Conservation (phyloP, 2,329 filamentous ascomycete genomes). For the Botrytis deweyae region DNA sequence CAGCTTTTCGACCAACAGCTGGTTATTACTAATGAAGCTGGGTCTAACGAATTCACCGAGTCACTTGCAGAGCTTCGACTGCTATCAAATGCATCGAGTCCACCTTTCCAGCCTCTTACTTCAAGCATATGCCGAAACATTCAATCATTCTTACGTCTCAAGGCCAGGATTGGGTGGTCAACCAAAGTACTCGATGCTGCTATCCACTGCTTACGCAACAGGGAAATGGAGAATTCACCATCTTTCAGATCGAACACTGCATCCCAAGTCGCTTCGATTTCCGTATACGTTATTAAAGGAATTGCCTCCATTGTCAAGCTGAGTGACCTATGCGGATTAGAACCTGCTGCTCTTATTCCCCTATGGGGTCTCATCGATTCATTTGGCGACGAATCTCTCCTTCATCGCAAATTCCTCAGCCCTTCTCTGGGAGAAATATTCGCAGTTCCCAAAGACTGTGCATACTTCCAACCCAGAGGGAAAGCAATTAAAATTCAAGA, state of each 20-base stretch:
- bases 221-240: neutral
- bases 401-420: neutral
- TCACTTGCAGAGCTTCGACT: neutral
- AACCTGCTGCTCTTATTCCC: neutral
- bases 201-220: neutral
- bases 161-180: neutral
- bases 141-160: neutral
- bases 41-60: neutral
- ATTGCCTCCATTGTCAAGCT: neutral
- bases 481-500: neutral
- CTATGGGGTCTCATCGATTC: neutral
- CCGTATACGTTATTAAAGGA: neutral
- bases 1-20: neutral
- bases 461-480: neutral
- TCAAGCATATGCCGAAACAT: neutral
- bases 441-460: neutral
- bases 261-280: neutral
- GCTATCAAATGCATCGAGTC: neutral
- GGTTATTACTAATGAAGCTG: neutral
- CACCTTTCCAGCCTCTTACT: neutral
- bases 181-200: neutral
- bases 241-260: neutral
- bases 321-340: neutral
- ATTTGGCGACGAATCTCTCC: neutral
- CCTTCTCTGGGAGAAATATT: neutral